Evolutionary conservation across 139 green algal species (phyloP).

Genomic region (Trebouxia sp.): DNA sequence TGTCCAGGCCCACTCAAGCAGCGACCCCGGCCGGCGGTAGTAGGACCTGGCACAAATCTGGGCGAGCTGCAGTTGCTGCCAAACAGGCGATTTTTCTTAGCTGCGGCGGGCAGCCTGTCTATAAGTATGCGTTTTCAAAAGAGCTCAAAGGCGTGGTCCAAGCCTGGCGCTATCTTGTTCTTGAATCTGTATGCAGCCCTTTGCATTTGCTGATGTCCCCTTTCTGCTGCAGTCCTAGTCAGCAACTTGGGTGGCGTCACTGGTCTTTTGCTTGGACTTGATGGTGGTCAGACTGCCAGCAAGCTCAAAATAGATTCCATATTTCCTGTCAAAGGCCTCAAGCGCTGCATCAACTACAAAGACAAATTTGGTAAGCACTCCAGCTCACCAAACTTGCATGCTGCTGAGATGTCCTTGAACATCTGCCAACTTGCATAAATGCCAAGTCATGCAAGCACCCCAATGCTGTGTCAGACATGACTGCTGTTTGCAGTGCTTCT

Average conservation of each 20-base stretch:
- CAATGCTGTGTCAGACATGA: not conserved
- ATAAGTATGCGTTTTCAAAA: not conserved
- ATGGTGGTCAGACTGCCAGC: conserved; percentile 57
- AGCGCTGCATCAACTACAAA: conserved; percentile 72
- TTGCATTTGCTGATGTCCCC: too few species aligned
- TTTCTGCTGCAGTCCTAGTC: conserved; percentile 64
- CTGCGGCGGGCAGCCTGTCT: not conserved
- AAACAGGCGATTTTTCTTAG: conserved; percentile 13
- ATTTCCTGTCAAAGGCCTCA: conserved; percentile 73
- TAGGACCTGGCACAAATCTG: too few species aligned
- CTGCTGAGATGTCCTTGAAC: not conserved
- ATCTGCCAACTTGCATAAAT: not conserved
- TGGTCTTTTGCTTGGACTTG: conserved; percentile 69
- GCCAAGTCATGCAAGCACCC: not conserved
- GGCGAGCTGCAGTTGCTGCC: conserved; percentile 2
- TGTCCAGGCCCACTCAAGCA: too few species aligned
- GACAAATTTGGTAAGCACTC: conserved; percentile 69
- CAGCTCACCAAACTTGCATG: too few species aligned
- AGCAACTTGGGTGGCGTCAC: conserved; percentile 86
- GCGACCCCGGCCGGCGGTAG: too few species aligned
- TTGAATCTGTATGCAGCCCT: too few species aligned
- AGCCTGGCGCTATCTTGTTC: too few species aligned
- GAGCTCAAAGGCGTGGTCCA: too few species aligned
- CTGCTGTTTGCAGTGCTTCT: not conserved
- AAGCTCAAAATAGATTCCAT: conserved; percentile 70